Evolutionary conservation across 2,329 filamentous ascomycete species (phyloP), one percentile per base, ranked within the genome.

Genomic region (Ascochyta fabae): DNA sequence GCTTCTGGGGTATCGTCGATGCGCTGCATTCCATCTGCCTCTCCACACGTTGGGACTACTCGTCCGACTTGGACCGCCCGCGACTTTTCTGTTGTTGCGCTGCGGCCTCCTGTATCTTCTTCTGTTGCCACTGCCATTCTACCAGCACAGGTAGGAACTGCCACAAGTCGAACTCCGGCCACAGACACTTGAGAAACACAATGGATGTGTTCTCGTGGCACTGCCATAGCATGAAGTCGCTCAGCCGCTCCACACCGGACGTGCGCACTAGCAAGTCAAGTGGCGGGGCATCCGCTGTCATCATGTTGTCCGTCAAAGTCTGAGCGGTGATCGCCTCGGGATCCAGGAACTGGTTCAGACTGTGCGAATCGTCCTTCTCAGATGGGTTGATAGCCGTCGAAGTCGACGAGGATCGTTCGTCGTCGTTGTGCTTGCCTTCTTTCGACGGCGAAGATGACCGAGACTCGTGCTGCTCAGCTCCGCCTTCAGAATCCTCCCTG

Each of bases 181-280:
- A 99, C 59, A 96, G 81, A 62, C 91, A 95, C 67, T 96, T 86
- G 53, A 97, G 78, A 73, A 98, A 99, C 56, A 96, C 91, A 61
- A 99, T 89, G 57, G 96, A 90, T 0, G 95, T 97, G 61, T 94
- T 83, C 71, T 96, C 86, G 71, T 98, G 93, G 68, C 91, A 95
- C 77, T 99, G 95, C 95, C 95, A 99, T 31, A 99, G 86, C 93
- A 99, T 95, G 69, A 98, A 99, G 74, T 99, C 95, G 71, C 92
- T 97, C 56, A 99, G 80, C 44, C 95, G 85, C 75, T 93, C 89
- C 13, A 99, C 95, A 26, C 93, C 94, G 60, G 92, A 97, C 4
- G 95, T 99, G 46, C 95, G 87, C 46, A 99, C 84, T 50, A 99
- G 87, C 12, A 99, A 83, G 71, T 99, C 95, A 38, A 98, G 80